A percentile compares a stretch with the other conserved stretches of the same genome.
Conservation (phyloP, 2,329 filamentous ascomycete genomes). For the Cercospora sojina region DNA sequence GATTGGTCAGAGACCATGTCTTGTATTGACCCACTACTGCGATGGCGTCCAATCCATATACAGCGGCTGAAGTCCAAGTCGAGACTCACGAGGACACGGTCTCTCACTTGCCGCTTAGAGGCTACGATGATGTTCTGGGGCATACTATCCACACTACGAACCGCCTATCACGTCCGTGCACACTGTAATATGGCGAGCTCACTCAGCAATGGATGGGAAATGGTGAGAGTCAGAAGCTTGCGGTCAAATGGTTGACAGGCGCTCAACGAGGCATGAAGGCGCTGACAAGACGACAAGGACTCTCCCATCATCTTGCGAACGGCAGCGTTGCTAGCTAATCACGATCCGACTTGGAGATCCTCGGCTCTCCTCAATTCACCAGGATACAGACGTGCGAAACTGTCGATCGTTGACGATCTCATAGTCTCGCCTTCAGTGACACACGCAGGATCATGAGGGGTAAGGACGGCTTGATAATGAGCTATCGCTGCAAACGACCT, state of each 20-base stretch:
- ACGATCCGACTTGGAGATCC: neutral
- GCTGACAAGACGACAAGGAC: neutral
- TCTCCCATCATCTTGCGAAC: neutral
- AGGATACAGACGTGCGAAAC: neutral
- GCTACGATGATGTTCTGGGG: neutral
- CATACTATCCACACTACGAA: neutral
- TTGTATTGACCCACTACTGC: neutral
- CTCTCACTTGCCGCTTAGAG: neutral
- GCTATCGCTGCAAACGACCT: slow-evolving; percentile 45
- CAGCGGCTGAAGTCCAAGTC: neutral
- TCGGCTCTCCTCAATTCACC: neutral
- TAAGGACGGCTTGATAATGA: neutral
- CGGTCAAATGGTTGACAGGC: neutral
- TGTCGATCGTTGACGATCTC: neutral
- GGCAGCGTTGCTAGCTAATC: neutral
- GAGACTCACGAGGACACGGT: neutral
- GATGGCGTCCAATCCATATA: neutral
- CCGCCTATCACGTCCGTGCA: neutral
- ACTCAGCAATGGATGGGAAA: neutral
- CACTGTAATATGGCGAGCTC: neutral
- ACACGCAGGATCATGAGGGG: neutral
- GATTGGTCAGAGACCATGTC: neutral
- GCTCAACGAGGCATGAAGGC: slow-evolving; percentile 8
- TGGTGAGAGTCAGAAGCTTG: neutral
- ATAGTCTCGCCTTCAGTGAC: neutral